Evolutionary conservation across 169 alveolate genomes (phyloP).

Genomic region (Cryptosporidium meleagridis): DNA sequence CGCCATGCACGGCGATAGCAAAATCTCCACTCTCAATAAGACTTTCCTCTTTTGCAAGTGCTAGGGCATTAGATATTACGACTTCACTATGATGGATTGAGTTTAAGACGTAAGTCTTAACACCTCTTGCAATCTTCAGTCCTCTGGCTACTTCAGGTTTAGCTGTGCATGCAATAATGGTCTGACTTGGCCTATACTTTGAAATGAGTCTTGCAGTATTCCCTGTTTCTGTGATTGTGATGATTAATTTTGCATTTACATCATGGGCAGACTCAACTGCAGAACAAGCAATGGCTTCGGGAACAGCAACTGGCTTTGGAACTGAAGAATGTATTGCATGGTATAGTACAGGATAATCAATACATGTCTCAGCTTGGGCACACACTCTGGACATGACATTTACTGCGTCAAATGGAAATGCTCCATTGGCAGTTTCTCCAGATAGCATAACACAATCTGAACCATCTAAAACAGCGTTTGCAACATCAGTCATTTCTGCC

Average conservation of each 20-base stretch:
- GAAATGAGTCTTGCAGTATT: conserved; percentile 95
- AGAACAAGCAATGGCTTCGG: conserved; percentile 90
- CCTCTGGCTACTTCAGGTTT: conserved; percentile 89
- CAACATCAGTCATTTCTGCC: conserved; percentile 99
- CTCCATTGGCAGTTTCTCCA: conserved; percentile 90
- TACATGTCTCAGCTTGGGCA: conserved; percentile 87
- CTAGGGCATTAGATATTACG: conserved; percentile 87
- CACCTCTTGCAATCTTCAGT: conserved; percentile 93
- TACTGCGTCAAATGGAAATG: conserved; percentile 85
- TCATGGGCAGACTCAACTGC: conserved; percentile 91
- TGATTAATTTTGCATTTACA: conserved; percentile 89
- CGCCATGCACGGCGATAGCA: conserved; percentile 95
- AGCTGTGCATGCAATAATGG: conserved; percentile 89
- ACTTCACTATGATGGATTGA: conserved; percentile 90
- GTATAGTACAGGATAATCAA: conserved; percentile 80
- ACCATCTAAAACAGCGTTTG: conserved; percentile 99
- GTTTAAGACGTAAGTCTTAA: conserved; percentile 90
- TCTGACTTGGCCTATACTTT: conserved; percentile 94
- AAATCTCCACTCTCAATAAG: conserved; percentile 91
- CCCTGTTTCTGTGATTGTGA: conserved; percentile 97
- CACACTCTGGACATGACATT: conserved; percentile 86
- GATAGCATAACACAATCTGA: conserved; percentile 96
- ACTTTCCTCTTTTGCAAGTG: conserved; percentile 92
- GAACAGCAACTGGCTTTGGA: conserved; percentile 83
- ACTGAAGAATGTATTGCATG: conserved; percentile 79